Evolutionary conservation across 2,329 filamentous ascomycete species (phyloP).

Genomic region (Fusarium redolens): DNA sequence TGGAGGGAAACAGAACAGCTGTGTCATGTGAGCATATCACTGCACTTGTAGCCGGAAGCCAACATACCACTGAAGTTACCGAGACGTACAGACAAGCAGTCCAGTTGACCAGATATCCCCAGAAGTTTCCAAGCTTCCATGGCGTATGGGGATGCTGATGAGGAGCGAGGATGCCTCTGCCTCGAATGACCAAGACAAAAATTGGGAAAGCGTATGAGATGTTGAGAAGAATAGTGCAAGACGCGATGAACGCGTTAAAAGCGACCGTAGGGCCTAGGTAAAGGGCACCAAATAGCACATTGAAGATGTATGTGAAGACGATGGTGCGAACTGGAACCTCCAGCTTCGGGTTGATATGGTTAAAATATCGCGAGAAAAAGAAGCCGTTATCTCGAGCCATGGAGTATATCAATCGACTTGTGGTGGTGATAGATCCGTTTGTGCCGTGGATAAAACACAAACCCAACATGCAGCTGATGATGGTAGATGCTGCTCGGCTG

Average conservation of each 20-base stretch:
- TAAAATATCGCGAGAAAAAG: background rate
- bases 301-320: background rate
- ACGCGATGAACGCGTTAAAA: background rate
- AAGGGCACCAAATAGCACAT: background rate
- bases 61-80: background rate
- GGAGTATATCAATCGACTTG: background rate
- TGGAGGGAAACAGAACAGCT: background rate
- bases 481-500: background rate
- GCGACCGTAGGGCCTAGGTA: background rate
- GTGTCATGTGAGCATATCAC: background rate
- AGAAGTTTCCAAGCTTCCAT: background rate
- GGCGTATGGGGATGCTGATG: background rate
- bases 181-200: background rate
- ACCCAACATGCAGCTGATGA: background rate
- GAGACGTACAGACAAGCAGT: background rate
- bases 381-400: background rate
- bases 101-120: background rate
- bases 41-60: fast-evolving
- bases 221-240: background rate
- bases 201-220: background rate
- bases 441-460: background rate
- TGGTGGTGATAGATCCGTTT: background rate
- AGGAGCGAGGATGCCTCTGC: background rate
- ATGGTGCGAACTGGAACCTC: background rate
- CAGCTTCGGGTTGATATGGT: background rate